A percentile compares a stretch with the other conserved stretches of the same genome.
phyloP scores from a whole-genome alignment of 805 yeast genomes.

The Nakazawaea wickerhamii region DNA sequence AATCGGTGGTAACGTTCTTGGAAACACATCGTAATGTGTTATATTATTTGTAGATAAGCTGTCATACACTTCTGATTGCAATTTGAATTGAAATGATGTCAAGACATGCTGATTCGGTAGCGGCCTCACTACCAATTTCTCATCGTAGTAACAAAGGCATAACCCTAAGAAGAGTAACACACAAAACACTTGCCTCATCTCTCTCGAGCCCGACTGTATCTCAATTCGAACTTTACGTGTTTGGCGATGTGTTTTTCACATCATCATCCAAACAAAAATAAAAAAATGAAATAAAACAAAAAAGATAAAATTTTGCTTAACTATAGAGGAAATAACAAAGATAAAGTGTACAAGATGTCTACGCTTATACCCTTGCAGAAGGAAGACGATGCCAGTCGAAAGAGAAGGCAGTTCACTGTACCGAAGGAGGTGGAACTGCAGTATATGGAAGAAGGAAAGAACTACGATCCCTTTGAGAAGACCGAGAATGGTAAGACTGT shows the following conservation, averaged over 20 bases:
- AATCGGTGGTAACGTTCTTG: conserved; percentile 76
- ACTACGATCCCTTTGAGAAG: conserved; percentile 19
- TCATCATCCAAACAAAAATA: background rate
- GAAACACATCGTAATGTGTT: conserved; percentile 63
- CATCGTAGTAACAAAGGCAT: conserved; percentile 37
- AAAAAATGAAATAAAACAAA: background rate
- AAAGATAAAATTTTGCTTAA: background rate
- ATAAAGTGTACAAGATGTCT: conserved; percentile 1
- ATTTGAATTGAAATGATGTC: conserved; percentile 64
- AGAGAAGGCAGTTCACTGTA: conserved; percentile 15
- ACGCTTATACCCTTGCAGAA: conserved; percentile 11
- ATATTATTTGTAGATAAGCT: conserved; percentile 16
- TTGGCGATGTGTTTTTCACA: background rate
- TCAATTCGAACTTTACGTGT: background rate
- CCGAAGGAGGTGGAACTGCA: conserved; percentile 16
- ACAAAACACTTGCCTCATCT: background rate
- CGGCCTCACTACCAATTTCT: conserved; percentile 58
- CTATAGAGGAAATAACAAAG: background rate
- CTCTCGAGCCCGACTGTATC: background rate
- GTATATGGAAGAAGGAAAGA: conserved; percentile 18
- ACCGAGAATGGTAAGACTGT: conserved; percentile 23
- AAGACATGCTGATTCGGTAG: conserved; percentile 66
- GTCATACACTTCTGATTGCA: conserved; percentile 42
- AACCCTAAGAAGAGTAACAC: background rate
- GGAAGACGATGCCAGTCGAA: conserved; percentile 4